Evolutionary conservation across 257 asterid species (phyloP).

Genomic region (Lantana camara): DNA sequence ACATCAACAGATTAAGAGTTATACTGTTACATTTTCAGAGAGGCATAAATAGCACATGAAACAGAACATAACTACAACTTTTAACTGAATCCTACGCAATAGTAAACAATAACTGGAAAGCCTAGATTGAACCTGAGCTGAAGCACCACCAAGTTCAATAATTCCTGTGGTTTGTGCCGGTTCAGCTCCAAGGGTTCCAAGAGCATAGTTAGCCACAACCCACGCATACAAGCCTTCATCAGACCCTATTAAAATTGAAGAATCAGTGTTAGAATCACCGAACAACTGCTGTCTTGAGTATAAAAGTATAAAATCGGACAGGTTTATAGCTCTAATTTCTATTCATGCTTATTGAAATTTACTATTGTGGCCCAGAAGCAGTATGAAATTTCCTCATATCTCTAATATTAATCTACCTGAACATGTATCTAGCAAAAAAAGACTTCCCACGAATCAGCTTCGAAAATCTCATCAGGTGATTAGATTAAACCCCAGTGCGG

Average conservation of each 20-base stretch:
- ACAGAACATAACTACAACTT: not conserved
- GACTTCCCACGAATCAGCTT: not conserved
- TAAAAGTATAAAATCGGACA: not conserved
- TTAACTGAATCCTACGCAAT: not conserved
- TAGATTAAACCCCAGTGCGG: too few relatives aligned
- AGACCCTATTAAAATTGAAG: constrained; percentile 58
- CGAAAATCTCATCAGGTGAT: too few relatives aligned
- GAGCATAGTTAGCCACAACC: constrained; percentile 98
- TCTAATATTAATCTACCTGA: not conserved
- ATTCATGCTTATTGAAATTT: not conserved
- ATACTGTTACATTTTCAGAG: constrained; percentile 10
- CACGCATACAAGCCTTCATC: constrained; percentile 98
- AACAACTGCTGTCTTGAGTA: not conserved
- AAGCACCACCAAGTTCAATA: constrained; percentile 99
- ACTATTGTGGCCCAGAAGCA: not conserved
- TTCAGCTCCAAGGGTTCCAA: constrained; percentile 87
- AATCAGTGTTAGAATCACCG: constrained; percentile 9
- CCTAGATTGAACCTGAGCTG: constrained; percentile 79
- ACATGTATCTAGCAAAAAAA: too few relatives aligned
- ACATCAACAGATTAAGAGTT: constrained; percentile 8
- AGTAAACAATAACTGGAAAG: constrained; percentile 19
- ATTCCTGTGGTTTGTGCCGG: constrained; percentile 90
- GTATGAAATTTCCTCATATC: not conserved
- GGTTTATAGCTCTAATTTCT: constrained; percentile 17
- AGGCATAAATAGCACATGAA: constrained; percentile 16